phyloP scores from a whole-genome alignment of 805 yeast species.

The Candida sphagnicola region DNA sequence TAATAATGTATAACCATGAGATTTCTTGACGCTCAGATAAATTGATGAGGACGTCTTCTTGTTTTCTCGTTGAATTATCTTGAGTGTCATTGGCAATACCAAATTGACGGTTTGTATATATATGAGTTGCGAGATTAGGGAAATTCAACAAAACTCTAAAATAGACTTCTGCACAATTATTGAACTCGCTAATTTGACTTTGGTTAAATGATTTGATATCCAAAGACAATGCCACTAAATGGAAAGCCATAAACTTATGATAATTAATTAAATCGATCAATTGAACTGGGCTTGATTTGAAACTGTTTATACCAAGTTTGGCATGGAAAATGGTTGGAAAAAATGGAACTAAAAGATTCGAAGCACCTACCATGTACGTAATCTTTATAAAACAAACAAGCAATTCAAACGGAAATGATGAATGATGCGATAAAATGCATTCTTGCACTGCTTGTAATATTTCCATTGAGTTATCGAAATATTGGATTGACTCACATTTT shows the following conservation, averaged over 20 bases:
- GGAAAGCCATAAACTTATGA: conserved; percentile 26
- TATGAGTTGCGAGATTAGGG: conserved; percentile 16
- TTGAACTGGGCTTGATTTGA: conserved; percentile 11
- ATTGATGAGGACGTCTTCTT: conserved; percentile 4
- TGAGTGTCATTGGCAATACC: conserved; percentile 1
- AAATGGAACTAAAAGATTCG: conserved; percentile 13
- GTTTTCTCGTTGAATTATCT: conserved; percentile 3
- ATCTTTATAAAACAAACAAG: conserved; percentile 13
- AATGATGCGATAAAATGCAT: background rate
- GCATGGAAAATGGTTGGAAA: conserved; percentile 11
- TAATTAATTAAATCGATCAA: conserved; percentile 18
- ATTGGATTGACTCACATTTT: conserved; percentile 8
- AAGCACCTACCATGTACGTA: conserved; percentile 15
- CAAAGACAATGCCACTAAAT: conserved; percentile 18
- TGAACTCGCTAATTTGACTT: conserved; percentile 8
- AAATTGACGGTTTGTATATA: conserved; percentile 3
- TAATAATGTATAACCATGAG: conserved; percentile 23
- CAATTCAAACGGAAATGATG: background rate
- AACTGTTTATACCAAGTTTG: conserved; percentile 16
- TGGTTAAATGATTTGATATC: conserved; percentile 3
- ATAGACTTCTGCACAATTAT: conserved; percentile 18
- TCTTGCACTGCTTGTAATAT: conserved; percentile 3
- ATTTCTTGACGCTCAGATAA: conserved; percentile 25
- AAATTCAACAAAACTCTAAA: conserved; percentile 19
- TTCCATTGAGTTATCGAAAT: conserved; percentile 1